A percentile compares a stretch with the other conserved stretches of the same genome.
These are phyloP conservation scores for Aspergillus phoenicis DNA, from an alignment of 2,329 filamentous ascomycete species.

Conservation along the genomic window DNA sequence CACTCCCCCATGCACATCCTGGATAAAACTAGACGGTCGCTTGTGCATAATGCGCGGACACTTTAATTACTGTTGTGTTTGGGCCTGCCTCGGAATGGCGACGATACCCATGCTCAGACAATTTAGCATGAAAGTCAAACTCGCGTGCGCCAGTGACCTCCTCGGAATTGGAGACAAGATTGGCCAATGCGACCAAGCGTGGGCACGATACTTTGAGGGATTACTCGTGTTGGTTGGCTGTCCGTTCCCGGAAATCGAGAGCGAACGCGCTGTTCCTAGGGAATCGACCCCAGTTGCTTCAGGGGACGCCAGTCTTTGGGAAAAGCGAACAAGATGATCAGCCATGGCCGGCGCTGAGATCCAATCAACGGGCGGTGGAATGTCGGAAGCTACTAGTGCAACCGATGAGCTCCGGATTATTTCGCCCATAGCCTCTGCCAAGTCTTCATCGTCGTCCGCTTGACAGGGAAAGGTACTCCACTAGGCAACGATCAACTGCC, in stretches of 20 bases:
- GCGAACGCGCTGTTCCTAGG: slow-evolving; percentile 2
- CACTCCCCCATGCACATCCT: not conserved
- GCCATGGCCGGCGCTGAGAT: not conserved
- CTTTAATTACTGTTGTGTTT: not conserved
- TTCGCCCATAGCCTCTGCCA: slow-evolving; percentile 1
- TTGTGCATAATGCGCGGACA: not conserved
- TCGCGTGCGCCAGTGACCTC: not conserved
- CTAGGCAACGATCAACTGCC: not conserved
- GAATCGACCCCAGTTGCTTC: slow-evolving; percentile 7
- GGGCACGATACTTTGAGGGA: slow-evolving; percentile 6
- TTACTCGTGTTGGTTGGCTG: slow-evolving; percentile 3
- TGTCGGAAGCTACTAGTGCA: not conserved
- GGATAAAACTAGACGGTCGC: not conserved
- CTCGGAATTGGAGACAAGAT: not conserved
- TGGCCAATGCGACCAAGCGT: slow-evolving; percentile 9
- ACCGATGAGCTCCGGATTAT: slow-evolving; percentile 6
- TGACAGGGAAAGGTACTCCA: not conserved
- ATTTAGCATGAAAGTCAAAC: slow-evolving; percentile 6
- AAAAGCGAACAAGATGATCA: slow-evolving; percentile 13
- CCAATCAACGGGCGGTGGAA: slow-evolving; percentile 10
- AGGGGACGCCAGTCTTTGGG: slow-evolving; percentile 17
- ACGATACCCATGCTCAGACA: not conserved
- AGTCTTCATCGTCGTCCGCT: slow-evolving; percentile 1
- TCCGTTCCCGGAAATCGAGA: slow-evolving; percentile 16
- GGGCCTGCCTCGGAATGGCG: not conserved